Percentiles rank a stretch among this genome's conserved stretches.
phyloP scores from a whole-genome alignment of 169 alveolate genomes.

The Plasmodium yoelii region DNA sequence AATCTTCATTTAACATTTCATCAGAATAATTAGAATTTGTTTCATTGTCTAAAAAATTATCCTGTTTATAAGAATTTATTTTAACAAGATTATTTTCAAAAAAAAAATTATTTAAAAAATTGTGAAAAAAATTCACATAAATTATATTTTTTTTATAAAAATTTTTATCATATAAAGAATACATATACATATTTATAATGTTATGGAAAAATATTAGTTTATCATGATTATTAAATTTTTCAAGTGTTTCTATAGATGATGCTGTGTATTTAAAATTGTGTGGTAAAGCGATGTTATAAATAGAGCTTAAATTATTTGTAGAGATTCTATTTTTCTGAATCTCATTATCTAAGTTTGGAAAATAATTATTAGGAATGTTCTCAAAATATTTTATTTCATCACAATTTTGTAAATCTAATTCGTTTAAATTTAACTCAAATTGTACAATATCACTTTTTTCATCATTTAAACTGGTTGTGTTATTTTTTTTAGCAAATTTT shows the following conservation, averaged over 20 bases:
- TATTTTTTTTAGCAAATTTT: conserved; percentile 7
- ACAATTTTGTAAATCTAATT: neutral
- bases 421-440: neutral
- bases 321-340: no score
- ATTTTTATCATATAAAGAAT: conserved; percentile 16
- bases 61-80: neutral
- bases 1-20: no score
- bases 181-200: conserved; percentile 8
- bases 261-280: neutral
- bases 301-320: no score
- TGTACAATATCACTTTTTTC: neutral
- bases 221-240: conserved; percentile 51
- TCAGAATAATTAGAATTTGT: neutral
- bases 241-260: conserved; percentile 6
- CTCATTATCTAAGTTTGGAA: no score
- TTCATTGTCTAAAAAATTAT: neutral
- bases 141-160: conserved; percentile 26
- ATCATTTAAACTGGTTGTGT: neutral
- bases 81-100: conserved; percentile 1
- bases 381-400: no score
- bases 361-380: no score
- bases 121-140: conserved; percentile 37
- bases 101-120: conserved; percentile 28
- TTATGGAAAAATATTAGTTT: conserved; percentile 52
- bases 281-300: neutral